Evolutionary conservation across 805 yeast species (phyloP), one percentile per base, ranked within the genome.

Genomic region (Candida cerambycidarum): DNA sequence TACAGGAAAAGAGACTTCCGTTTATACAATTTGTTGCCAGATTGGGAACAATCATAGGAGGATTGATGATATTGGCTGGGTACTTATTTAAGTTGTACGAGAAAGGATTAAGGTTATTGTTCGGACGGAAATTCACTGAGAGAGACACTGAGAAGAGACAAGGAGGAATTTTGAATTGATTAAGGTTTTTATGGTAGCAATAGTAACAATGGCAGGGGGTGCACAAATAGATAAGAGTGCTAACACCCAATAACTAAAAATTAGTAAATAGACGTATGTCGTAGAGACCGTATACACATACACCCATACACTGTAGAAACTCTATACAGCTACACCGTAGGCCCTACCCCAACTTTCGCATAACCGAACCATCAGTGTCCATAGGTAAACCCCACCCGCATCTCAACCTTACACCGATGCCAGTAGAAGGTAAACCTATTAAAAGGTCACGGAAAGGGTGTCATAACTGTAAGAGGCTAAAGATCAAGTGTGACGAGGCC

Each of bases 21-120:
- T 92, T 92, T 58, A 58, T 80, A 32, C 87, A 83, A 54, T 92
- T 92, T 62, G 65, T 89, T 7, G 79, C 89, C 9, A 77, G 90
- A 51, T 63, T 90, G 38, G 83, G 85, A 6, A 90, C 96, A 2
- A 83, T 92, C 11, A 58, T 83, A 15, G 96, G 97, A 11, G 97
- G 97, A 10, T 63, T 89, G 11, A 69, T 86, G 43, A 80, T 89
- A 17, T 65, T 80, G 31, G 83, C 83, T 0, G 77, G 83, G 13
- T 88, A 89, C 81, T 31, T 73, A 2, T 85, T 78, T 61, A 73
- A 76, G 51, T 58, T 75, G 4, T 56, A 74, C 17, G 95, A 86
- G 51, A 74, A 72, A 51, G 31, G 75, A n/a, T 55, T 84, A 27
- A 55, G 69, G 5, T n/a, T 73, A 1, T 32, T 72, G 0, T 74